Evolutionary conservation across 2,329 filamentous ascomycete genomes (phyloP).

Genomic region (Arachnopeziza araneosa): DNA sequence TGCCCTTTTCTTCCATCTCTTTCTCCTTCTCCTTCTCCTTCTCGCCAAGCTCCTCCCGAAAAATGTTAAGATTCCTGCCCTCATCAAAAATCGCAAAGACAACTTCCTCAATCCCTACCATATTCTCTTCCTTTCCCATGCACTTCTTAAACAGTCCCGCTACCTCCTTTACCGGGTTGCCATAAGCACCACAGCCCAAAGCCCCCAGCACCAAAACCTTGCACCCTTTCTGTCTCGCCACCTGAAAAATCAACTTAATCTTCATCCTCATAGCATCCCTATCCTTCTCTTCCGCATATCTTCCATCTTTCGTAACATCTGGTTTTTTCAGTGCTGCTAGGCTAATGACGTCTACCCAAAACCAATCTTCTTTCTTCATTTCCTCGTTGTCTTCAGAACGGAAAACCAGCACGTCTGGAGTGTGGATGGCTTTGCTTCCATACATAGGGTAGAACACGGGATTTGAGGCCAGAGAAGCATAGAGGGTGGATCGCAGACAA

Average conservation of each 20-base stretch:
- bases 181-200: constrained; percentile 62
- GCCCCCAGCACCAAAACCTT: constrained; percentile 62
- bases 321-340: constrained; percentile 18
- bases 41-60: constrained; percentile 31
- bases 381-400: constrained; percentile 43
- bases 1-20: no score
- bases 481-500: constrained; percentile 57
- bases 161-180: constrained; percentile 57
- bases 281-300: constrained; percentile 25
- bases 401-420: constrained; percentile 50
- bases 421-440: constrained; percentile 37
- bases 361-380: constrained; percentile 33
- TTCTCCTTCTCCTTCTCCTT: background rate
- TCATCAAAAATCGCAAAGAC: constrained; percentile 57
- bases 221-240: constrained; percentile 41
- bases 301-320: constrained; percentile 8
- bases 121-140: constrained; percentile 49
- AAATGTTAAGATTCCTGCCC: constrained; percentile 49
- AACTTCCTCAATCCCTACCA: constrained; percentile 48
- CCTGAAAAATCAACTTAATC: constrained; percentile 34
- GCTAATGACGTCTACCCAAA: constrained; percentile 24
- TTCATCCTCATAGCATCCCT: constrained; percentile 25
- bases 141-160: constrained; percentile 55
- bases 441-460: constrained; percentile 31
- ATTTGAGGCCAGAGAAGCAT: constrained; percentile 37